Conservation (phyloP, 805 yeast genomes). For the Isabelozyma gotoi region DNA sequence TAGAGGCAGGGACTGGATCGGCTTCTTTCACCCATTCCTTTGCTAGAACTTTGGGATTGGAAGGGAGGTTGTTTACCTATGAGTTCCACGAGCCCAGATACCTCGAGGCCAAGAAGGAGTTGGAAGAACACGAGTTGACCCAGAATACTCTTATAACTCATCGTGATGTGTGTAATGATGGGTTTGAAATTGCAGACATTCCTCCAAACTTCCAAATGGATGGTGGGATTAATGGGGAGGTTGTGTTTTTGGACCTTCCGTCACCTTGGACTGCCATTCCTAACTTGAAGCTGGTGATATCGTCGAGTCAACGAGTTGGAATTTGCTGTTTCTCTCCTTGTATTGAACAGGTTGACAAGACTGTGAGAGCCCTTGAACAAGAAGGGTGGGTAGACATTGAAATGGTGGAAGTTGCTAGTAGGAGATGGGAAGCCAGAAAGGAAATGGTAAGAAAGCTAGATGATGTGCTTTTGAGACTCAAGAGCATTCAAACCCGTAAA, state of each 20-base stretch:
- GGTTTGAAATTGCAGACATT: constrained; percentile 57
- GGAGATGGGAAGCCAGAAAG: constrained; percentile 85
- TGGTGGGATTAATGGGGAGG: constrained; percentile 56
- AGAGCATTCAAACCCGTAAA: constrained; percentile 73
- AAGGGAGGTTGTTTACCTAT: constrained; percentile 73
- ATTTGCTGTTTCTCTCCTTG: constrained; percentile 98
- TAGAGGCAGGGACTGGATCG: constrained; percentile 98
- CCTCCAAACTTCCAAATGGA: constrained; percentile 20
- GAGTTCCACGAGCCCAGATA: constrained; percentile 90
- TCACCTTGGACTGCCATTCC: constrained; percentile 97
- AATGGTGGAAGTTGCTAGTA: constrained; percentile 87
- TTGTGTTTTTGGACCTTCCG: constrained; percentile 88
- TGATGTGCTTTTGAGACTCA: constrained; percentile 73
- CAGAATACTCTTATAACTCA: constrained; percentile 70
- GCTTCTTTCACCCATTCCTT: constrained; percentile 94
- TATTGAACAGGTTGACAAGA: constrained; percentile 91
- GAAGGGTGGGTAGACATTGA: constrained; percentile 85
- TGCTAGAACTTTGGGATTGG: constrained; percentile 66
- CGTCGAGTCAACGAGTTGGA: constrained; percentile 53
- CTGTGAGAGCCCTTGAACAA: constrained; percentile 70
- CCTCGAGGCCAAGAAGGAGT: constrained; percentile 75
- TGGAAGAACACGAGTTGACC: constrained; percentile 66
- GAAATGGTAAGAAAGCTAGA: constrained; percentile 80
- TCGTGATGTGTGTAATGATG: constrained; percentile 88
- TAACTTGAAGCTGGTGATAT: constrained; percentile 59